These are phyloP conservation scores for Geranomyces variabilis DNA, from an alignment of 192 early-diverging fungal species.

Conservation along the genomic window DNA sequence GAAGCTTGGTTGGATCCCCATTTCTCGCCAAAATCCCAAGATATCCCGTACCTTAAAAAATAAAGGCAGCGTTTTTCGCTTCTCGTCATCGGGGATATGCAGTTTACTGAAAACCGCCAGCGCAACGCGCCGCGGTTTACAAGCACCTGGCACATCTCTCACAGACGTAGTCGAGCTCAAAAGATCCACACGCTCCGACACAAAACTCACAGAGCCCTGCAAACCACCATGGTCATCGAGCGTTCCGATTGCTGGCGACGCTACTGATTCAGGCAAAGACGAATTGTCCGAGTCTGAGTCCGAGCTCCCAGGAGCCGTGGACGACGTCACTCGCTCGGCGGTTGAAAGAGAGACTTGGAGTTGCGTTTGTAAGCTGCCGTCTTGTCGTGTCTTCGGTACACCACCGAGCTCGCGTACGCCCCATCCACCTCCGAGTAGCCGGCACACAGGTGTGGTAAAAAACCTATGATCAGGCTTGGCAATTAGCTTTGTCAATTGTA, in stretches of 20 bases:
- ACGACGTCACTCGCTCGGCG: no score
- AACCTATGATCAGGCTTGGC: background rate
- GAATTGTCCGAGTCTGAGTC: no score
- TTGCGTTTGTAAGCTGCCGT: no score
- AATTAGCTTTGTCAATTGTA: background rate
- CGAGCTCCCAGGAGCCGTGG: no score
- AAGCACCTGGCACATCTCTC: slow-evolving; percentile 16
- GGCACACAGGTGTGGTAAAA: slow-evolving; percentile 9
- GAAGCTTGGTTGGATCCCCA: no score
- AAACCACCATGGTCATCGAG: slow-evolving; percentile 63
- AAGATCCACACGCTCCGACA: slow-evolving; percentile 26
- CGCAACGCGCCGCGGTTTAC: slow-evolving; percentile 37
- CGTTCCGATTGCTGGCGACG: slow-evolving; percentile 74
- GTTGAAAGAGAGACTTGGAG: no score
- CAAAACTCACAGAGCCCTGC: slow-evolving; percentile 9
- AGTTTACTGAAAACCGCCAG: slow-evolving; percentile 75
- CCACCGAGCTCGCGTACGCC: background rate
- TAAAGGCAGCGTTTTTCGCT: slow-evolving; percentile 45
- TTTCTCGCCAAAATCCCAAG: background rate
- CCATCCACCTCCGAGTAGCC: slow-evolving; percentile 7
- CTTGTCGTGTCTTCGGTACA: background rate
- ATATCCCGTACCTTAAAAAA: slow-evolving; percentile 15
- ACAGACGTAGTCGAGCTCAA: slow-evolving; percentile 17
- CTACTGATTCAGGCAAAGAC: no score
- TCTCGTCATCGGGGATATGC: slow-evolving; percentile 84